Base-by-base conservation (phyloP, 164 flowering plant species). In the Berberis thunbergii region DNA sequence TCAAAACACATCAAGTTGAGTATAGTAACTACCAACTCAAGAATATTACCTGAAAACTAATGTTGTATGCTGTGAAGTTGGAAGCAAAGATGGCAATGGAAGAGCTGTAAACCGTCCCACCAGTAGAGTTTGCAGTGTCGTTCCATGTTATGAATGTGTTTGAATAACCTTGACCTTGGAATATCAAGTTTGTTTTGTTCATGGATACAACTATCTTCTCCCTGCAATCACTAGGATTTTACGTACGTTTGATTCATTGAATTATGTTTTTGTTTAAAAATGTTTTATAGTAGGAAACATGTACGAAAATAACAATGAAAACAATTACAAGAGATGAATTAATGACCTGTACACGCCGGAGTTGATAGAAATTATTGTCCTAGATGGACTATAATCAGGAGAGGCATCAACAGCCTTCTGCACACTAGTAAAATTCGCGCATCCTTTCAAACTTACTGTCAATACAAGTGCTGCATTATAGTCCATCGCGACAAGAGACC, bases 51-150 rank as follows among this genome's bases (percentile, higher is more conserved):
- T 77, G 74, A 68, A 91, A 87, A 73, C 94, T 87, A 40, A 91
- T 80, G 68, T 91, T 83, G 63, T 83, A 84, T 52, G 94, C 96
- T 45, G 73, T 64, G 73, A 87, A 91, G 57, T 82, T 86, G 8
- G 81, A 43, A 41, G 90, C 84, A 58, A 70, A 86, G n/a, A 87
- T 62, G 59, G 86, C 63, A 49, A 87, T 75, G 4, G 96, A 75
- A 44, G 75, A 67, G 64, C 94, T 88, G 49, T 77, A 66, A 44
- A 65, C 42, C 4, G 96, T 87, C 8, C 91, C 87, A 61, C 94
- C 96, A 0, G 94, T 83, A 5, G 94, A 88, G 69, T 87, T 84
- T 1, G 97, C 85, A 1, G 96, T 91, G 72, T 91, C 96, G 45
- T 87, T 86, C 97, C 97, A 91, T 39, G 73, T 61, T 10, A 91